Evolutionary conservation across 495 filamentous ascomycete species (phyloP), one percentile per base, ranked within the genome.

Genomic region (Daldinia bambusicola): DNA sequence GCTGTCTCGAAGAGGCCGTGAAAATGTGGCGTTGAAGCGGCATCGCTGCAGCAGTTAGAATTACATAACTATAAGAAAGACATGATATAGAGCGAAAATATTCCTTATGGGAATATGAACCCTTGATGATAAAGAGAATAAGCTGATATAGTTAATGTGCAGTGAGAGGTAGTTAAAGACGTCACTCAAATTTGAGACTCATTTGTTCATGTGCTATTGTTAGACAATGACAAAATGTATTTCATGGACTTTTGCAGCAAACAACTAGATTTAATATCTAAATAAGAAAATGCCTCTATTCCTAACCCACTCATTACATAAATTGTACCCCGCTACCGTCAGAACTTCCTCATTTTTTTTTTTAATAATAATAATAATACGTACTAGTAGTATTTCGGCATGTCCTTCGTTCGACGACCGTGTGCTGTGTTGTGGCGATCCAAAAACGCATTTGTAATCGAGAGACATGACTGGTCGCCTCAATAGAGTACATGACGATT

Each of bases 401-500:
- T 38, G 22, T 12, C 36, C 18, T 57, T 53, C 32, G 45, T 43
- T 55, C 8, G 43, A 26, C 32, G 36, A 34, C 55, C 48, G 38
- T 45, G 36, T 40, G 32, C 55, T 40, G 36, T 57, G 32, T 32
- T 40, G 34, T 57, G 55, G 55, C n/a, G 20, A 38, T 34, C 22
- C 36, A 1, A n/a, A 53, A 13, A n/a, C 0, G 50, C 30, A 30
- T 13, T 14, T 7, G 22, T 31, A 10, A 20, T 13, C 20, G 55
- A 58, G 66, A 41, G 34, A 58, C 58, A n/a, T 63, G 59, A 51
- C 60, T 69, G 59, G 66, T 56, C 65, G 51, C 13, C 56, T 48
- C n/a, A 31, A 38, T 50, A 61, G 40, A 36, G 13, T 4, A 41
- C 55, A 48, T 57, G 8, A 20, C 18, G 18, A 20, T 40, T n/a